These are phyloP conservation scores for Eucalyptus regnans DNA, from an alignment of 345 rosid genomes.

Conservation along the genomic window DNA sequence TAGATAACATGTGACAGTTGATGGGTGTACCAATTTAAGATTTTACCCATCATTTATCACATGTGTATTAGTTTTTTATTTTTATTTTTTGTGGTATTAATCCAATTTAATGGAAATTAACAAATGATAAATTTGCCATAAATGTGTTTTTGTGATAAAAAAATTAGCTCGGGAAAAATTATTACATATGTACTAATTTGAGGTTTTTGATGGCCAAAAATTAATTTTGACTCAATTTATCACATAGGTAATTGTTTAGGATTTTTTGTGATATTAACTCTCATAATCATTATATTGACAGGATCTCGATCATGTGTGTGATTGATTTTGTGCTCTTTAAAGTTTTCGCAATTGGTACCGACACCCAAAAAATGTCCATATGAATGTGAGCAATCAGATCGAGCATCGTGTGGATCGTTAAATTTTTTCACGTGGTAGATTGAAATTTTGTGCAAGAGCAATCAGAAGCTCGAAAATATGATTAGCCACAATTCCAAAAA, in stretches of 20 bases:
- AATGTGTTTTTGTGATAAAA: no score
- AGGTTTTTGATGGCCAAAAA: accelerated
- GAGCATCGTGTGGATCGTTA: neutral
- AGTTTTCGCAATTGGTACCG: neutral
- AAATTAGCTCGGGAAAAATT: accelerated
- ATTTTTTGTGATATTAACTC: no score
- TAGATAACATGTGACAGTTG: no score
- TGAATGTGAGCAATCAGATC: neutral
- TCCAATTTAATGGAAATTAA: no score
- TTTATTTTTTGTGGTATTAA: no score
- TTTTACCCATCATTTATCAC: no score
- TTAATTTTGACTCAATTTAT: no score
- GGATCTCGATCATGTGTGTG: neutral
- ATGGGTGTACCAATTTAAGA: no score
- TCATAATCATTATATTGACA: neutral
- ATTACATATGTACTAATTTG: accelerated
- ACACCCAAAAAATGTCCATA: neutral
- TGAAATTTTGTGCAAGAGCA: neutral
- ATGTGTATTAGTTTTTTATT: no score
- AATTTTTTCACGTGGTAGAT: neutral
- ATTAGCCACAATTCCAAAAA: neutral
- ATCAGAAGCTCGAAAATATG: neutral
- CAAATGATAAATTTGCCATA: no score
- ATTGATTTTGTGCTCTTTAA: neutral
- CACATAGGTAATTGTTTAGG: no score